Evolutionary conservation across 257 asterid species (phyloP).

Genomic region (Nicotiana otophora): DNA sequence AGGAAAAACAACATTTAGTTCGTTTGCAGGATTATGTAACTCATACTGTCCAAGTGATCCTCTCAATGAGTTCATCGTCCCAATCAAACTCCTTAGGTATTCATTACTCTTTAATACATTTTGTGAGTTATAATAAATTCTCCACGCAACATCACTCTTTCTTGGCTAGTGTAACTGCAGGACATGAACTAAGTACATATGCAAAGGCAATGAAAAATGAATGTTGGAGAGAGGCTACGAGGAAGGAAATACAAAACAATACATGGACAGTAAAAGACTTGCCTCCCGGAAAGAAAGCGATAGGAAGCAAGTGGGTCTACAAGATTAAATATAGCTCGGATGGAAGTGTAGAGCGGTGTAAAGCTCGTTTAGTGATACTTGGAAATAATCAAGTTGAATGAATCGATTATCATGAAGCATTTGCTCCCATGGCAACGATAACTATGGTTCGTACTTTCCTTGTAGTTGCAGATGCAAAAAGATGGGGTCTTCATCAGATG

Average conservation of each 20-base stretch:
- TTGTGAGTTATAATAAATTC: no score
- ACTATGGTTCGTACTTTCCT: neutral
- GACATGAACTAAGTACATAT: neutral
- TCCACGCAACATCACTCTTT: no score
- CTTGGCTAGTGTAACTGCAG: neutral
- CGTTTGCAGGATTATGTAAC: no score
- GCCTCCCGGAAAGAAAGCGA: neutral
- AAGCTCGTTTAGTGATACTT: neutral
- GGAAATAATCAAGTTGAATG: slow-evolving; percentile 5
- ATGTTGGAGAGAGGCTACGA: neutral
- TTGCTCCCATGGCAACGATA: neutral
- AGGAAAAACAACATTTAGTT: no score
- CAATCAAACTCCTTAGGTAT: no score
- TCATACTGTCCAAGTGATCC: no score
- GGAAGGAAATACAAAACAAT: neutral
- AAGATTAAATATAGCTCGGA: slow-evolving; percentile 10
- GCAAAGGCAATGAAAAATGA: neutral
- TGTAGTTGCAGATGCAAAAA: neutral
- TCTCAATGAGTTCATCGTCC: no score
- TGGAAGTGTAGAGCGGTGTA: neutral
- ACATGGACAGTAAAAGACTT: neutral
- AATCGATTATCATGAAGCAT: neutral
- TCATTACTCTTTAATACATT: no score
- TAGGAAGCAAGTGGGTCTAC: slow-evolving; percentile 15
- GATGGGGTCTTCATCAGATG: neutral